Evolutionary conservation across 1,284 basidiomycete species (phyloP).

Genomic region (Rhodotorula sp.): DNA sequence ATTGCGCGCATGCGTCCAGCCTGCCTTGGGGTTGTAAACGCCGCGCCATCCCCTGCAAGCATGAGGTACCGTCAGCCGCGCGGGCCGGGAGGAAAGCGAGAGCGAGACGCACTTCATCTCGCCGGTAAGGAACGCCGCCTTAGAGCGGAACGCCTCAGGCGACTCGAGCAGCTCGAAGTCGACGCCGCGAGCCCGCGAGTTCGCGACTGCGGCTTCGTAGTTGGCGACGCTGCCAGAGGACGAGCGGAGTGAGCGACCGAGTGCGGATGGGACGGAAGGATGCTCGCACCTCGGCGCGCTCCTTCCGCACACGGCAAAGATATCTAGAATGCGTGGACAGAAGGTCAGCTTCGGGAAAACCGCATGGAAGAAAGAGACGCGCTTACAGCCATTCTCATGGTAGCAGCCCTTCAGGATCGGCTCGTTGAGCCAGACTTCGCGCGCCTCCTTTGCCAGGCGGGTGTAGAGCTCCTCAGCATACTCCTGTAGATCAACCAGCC

Average conservation of each 20-base stretch:
- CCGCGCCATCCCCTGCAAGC: slow-evolving; percentile 33
- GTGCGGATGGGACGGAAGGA: not conserved
- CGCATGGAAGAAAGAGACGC: not conserved
- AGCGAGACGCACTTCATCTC: slow-evolving; percentile 11
- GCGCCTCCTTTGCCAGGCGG: slow-evolving; percentile 20
- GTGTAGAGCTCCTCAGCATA: slow-evolving; percentile 19
- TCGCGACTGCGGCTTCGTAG: slow-evolving; percentile 25
- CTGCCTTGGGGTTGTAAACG: slow-evolving; percentile 37
- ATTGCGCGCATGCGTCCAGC: slow-evolving; percentile 51
- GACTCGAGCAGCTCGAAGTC: slow-evolving; percentile 45
- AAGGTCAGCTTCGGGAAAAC: not conserved
- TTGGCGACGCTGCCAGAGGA: slow-evolving; percentile 11
- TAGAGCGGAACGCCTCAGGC: slow-evolving; percentile 41
- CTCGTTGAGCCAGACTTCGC: slow-evolving; percentile 49
- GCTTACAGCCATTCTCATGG: slow-evolving; percentile 46
- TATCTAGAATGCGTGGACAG: not conserved
- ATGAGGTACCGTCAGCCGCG: not conserved
- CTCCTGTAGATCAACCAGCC: not conserved
- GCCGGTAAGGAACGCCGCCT: slow-evolving; percentile 22
- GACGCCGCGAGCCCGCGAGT: slow-evolving; percentile 29
- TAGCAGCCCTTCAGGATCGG: slow-evolving; percentile 47
- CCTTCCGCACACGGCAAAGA: slow-evolving; percentile 25
- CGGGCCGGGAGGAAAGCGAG: not conserved
- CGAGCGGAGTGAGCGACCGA: too few species aligned
- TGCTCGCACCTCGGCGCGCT: not conserved